Conservation (phyloP, 257 asterid species). For the Linderniella brevidens region DNA sequence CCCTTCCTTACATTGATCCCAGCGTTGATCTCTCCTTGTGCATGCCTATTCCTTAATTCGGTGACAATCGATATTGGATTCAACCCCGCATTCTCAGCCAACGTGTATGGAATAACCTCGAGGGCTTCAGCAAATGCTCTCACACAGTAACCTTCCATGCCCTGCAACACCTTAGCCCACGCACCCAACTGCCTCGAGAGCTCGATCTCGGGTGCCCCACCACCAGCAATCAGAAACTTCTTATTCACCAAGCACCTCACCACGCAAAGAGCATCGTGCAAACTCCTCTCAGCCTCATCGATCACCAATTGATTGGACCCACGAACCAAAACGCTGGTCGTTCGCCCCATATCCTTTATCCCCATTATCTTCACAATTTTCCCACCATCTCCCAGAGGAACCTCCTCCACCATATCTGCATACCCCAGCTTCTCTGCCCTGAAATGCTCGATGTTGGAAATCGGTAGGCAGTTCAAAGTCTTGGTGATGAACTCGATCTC, state of each 20-base stretch:
- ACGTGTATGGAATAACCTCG: slow-evolving; percentile 91
- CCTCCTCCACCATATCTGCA: slow-evolving; percentile 90
- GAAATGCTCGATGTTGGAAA: slow-evolving; percentile 89
- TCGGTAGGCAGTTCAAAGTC: slow-evolving; percentile 93
- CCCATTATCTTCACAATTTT: slow-evolving; percentile 86
- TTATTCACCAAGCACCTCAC: slow-evolving; percentile 94
- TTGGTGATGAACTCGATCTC: slow-evolving; percentile 97
- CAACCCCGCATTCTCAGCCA: slow-evolving; percentile 97
- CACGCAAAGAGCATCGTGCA: slow-evolving; percentile 96
- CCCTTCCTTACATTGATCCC: slow-evolving; percentile 99
- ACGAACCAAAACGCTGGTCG: slow-evolving; percentile 79
- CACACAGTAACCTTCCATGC: slow-evolving; percentile 96
- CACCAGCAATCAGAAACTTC: slow-evolving; percentile 94
- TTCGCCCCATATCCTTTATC: slow-evolving; percentile 94
- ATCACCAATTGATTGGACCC: slow-evolving; percentile 87
- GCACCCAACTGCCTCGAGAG: slow-evolving; percentile 94
- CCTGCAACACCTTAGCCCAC: slow-evolving; percentile 92
- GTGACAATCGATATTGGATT: slow-evolving; percentile 93
- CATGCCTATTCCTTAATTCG: slow-evolving; percentile 94
- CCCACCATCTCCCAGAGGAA: slow-evolving; percentile 91
- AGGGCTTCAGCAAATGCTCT: slow-evolving; percentile 91
- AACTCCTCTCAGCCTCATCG: slow-evolving; percentile 97
- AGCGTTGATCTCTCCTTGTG: slow-evolving; percentile 87
- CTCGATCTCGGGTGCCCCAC: slow-evolving; percentile 99
- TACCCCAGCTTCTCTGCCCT: slow-evolving; percentile 72